These are phyloP conservation scores for Pleurostoma richardsiae DNA, from an alignment of 2,329 filamentous ascomycete species.

Conservation along the genomic window DNA sequence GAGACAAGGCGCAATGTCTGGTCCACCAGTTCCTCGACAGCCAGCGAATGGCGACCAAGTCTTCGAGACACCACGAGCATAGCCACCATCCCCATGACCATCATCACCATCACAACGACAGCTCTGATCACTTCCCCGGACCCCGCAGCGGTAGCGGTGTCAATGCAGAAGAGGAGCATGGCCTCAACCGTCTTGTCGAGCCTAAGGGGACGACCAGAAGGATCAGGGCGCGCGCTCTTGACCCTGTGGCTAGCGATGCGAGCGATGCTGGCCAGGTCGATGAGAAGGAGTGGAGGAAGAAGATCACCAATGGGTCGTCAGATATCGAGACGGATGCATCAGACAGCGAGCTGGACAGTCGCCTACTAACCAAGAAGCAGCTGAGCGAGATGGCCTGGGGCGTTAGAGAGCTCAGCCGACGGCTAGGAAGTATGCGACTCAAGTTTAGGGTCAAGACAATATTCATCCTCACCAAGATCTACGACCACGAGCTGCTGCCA, in stretches of 20 bases:
- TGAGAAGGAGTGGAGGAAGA: slow-evolving; percentile 48
- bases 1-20: slow-evolving; percentile 51
- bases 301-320: slow-evolving; percentile 37
- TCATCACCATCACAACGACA: slow-evolving; percentile 3
- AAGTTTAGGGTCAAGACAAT: slow-evolving; percentile 77
- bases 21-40: slow-evolving; percentile 61
- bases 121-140: not conserved
- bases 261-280: slow-evolving; percentile 48
- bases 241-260: slow-evolving; percentile 29
- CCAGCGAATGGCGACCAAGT: slow-evolving; percentile 33
- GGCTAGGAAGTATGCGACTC: slow-evolving; percentile 76
- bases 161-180: not conserved
- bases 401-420: slow-evolving; percentile 83
- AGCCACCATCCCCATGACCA: slow-evolving; percentile 6
- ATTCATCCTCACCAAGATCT: slow-evolving; percentile 87
- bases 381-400: slow-evolving; percentile 96
- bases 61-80: slow-evolving; percentile 12
- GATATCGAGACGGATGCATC: slow-evolving; percentile 13
- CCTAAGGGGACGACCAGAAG: slow-evolving; percentile 22
- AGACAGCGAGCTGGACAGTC: slow-evolving; percentile 41
- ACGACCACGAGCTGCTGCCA: slow-evolving; percentile 73
- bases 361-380: slow-evolving; percentile 92
- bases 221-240: slow-evolving; percentile 7
- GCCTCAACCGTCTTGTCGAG: slow-evolving; percentile 19
- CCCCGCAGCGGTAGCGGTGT: not conserved